Conservation (phyloP, 2,329 filamentous ascomycete genomes). For the Xylariaceae sp. region DNA sequence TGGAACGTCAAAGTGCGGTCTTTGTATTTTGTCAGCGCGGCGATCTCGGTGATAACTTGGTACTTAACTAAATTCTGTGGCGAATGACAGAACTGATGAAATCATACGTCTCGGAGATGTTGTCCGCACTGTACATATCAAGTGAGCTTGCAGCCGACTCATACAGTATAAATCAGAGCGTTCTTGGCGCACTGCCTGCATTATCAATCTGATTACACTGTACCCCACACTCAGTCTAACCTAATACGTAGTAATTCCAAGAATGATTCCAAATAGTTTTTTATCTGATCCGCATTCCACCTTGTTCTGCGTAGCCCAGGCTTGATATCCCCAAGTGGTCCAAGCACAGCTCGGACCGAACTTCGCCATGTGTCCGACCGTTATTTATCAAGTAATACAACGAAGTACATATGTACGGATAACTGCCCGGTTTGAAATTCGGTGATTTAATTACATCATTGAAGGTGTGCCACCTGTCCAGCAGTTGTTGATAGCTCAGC, state of each 20-base stretch:
- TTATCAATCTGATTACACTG: not conserved
- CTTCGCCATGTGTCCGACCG: not conserved
- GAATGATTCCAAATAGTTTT: not conserved
- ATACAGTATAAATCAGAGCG: slow-evolving; percentile 10
- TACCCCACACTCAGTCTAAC: not conserved
- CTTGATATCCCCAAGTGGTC: not conserved
- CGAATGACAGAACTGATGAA: slow-evolving; percentile 39
- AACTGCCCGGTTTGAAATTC: too few species aligned
- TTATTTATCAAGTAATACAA: too few species aligned
- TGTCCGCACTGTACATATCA: slow-evolving; percentile 22
- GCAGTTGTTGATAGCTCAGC: too few species aligned
- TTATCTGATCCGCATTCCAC: slow-evolving; percentile 25
- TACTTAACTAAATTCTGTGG: slow-evolving; percentile 20
- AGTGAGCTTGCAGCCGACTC: not conserved
- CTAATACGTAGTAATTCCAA: too few species aligned
- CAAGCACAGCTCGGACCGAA: slow-evolving; percentile 9
- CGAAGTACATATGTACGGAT: too few species aligned
- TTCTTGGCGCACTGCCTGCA: not conserved
- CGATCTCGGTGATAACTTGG: slow-evolving; percentile 39
- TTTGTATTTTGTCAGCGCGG: slow-evolving; percentile 31
- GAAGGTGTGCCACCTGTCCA: too few species aligned
- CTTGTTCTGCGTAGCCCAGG: not conserved
- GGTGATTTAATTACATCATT: too few species aligned
- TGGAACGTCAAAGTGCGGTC: slow-evolving; percentile 24
- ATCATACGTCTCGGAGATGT: slow-evolving; percentile 33